Evolutionary conservation across 441 rosid species (phyloP).

Genomic region (Populus tomentosa): DNA sequence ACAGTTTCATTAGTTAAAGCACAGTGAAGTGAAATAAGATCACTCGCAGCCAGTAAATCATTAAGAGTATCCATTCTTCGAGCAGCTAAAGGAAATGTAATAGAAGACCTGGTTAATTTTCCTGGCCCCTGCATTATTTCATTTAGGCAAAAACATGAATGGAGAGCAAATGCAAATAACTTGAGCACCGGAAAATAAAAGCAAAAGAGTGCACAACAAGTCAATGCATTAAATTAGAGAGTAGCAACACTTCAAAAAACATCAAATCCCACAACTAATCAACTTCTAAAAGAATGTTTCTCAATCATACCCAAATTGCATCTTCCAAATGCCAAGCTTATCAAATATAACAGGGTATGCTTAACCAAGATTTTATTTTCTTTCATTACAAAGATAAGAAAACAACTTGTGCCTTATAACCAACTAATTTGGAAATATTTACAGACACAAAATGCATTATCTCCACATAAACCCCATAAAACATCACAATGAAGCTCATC

Average conservation of each 20-base stretch:
- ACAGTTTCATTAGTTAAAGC: slow-evolving; percentile 82
- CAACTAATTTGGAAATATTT: background rate
- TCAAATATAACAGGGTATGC: background rate
- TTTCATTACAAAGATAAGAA: background rate
- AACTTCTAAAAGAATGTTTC: background rate
- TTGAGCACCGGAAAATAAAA: background rate
- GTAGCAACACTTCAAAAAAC: background rate
- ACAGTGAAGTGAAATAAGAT: slow-evolving; percentile 89
- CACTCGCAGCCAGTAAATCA: slow-evolving; percentile 96
- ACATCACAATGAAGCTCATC: background rate
- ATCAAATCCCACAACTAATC: background rate
- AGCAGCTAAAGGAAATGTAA: slow-evolving; percentile 81
- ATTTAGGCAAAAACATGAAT: slow-evolving; percentile 9
- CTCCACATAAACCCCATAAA: background rate
- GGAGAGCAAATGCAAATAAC: background rate
- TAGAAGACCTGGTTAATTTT: slow-evolving; percentile 48
- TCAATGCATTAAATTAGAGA: background rate
- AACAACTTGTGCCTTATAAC: background rate
- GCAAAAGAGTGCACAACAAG: background rate
- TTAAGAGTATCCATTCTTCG: slow-evolving; percentile 95
- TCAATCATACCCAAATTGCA: background rate
- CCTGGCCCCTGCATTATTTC: slow-evolving; percentile 51
- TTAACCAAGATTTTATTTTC: background rate
- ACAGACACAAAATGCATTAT: background rate
- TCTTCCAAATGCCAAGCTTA: background rate